Conservation (phyloP, 1,284 basidiomycete genomes). For the Tilletia indica region DNA sequence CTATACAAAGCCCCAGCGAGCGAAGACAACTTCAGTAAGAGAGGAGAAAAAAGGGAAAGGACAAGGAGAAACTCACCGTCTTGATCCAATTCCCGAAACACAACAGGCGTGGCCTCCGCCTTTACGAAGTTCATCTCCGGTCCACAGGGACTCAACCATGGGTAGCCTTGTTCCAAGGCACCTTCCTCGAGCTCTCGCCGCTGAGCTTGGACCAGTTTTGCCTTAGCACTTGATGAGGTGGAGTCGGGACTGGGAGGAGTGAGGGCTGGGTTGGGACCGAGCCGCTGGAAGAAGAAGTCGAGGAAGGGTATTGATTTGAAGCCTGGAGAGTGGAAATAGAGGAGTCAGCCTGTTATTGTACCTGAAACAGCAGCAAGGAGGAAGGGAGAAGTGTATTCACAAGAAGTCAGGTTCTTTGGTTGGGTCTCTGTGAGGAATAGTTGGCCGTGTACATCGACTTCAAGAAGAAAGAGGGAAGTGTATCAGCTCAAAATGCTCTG, state of each 20-base stretch:
- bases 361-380: background rate
- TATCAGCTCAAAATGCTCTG: background rate
- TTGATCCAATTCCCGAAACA: slow-evolving; percentile 21
- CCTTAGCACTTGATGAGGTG: background rate
- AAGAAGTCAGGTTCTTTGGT: slow-evolving; percentile 25
- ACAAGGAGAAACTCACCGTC: slow-evolving; percentile 3
- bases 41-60: background rate
- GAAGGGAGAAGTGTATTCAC: background rate
- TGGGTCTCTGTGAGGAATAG: slow-evolving; percentile 22
- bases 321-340: slow-evolving; percentile 14
- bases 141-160: slow-evolving; percentile 23
- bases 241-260: background rate
- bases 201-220: background rate
- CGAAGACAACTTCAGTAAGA: background rate
- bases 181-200: background rate
- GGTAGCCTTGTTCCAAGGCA: slow-evolving; percentile 12
- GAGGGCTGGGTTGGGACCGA: slow-evolving; percentile 19
- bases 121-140: slow-evolving; percentile 24
- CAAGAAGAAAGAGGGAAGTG: background rate
- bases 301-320: slow-evolving; percentile 26
- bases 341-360: no score
- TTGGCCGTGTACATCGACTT: slow-evolving; percentile 25
- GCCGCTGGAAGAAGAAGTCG: slow-evolving; percentile 25
- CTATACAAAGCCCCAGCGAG: background rate
- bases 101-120: slow-evolving; percentile 19